Evolutionary conservation across 164 flowering plant species (phyloP), one percentile per base, ranked within the genome.

Genomic region (Litsea cubeba): DNA sequence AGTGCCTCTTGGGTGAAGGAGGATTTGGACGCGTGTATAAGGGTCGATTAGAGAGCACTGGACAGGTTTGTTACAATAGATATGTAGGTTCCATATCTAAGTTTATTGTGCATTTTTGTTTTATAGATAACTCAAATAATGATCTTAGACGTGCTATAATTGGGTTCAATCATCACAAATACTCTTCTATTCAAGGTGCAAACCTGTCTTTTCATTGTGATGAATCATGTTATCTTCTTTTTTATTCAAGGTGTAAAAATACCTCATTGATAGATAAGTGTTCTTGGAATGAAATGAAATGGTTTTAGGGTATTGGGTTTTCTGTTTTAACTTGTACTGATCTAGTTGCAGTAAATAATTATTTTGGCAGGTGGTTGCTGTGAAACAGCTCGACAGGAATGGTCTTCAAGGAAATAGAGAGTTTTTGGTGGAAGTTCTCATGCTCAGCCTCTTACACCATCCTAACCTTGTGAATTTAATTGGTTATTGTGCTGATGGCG

Each of bases 401-500:
- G 95, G 97, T 24, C 90, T 91, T 78, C 98, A 93, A 84, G 98
- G 98, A 73, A 93, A 93, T 71, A 85, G 97, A 71, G 98, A 93
- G 65, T 93, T 91, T 76, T 75, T 93, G 77, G 98, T 93, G 75
- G 97, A 93, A 84, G 95, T 93, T 83, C 95, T 93, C 71, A 93
- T 93, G 98, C 98, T 93, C 76, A 91, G 95, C 81, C 91, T 91
- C 46, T 81, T 93, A 73, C 95, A 93, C 76, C 98, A 93, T 78
- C 84, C 87, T 35, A 93, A 90, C 82, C 93, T 93, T 71, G 96
- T 93, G 74, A 93, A 91, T 81, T 80, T 93, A 85, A 91, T 90
- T 72, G 98, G 98, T 63, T 93, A 93, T 80, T 91, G 96, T 80
- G 98, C 97, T 50, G 97, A 93, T 72, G 98, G 98, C 57, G 98